Base-by-base conservation (phyloP, 169 alveolate species). In the Eimeria praecox region DNA sequence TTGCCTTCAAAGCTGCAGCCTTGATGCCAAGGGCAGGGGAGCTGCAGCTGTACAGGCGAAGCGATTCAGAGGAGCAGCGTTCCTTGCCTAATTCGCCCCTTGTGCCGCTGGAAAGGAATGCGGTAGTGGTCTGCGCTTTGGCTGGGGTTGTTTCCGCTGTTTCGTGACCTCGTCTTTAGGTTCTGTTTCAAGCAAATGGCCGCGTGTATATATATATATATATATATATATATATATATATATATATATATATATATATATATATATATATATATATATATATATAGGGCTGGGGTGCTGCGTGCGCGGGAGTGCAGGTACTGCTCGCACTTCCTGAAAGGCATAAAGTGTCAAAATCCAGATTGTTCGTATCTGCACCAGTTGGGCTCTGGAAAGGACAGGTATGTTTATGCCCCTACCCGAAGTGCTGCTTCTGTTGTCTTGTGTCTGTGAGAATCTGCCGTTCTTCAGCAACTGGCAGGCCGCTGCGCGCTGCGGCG, bases 351-450 rank as follows among this genome's bases (percentile, higher is more conserved):
- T 89, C 97, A 96, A 88, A 98, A 98, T 95, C 97, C 98, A 64
- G 99, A 98, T 87, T 99, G 99, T 95, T 98, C 98, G 95, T 99
- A 98, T 94, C 97, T 99, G 44, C 99, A 99, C 96, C 97, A 98
- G 52, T 92, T 98, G 38, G 99, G 99, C 0, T 98, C 98, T 77
- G 98, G 96, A 33, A 71, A 97, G 12, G 99, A 98, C 59, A 97
- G 97, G 96, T 95, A 1, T 16, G 95, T 14, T 46, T 40, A 54
- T 52, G 16, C 75, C 24, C 62, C 8, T 20, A 33, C 77, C n/a
- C 44, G 20, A 64, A 33, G 12, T 33, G 64, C 90, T 80, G 64
- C 52, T 83, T 24, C 49, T 83, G 52, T 12, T 20, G 90, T 42
- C n/a, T 5, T 27, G 12, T 44, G 56, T 40, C 54, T 22, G 46